Conservation (phyloP, 306 rosid genomes). For the Cucurbita argyrosperma region DNA sequence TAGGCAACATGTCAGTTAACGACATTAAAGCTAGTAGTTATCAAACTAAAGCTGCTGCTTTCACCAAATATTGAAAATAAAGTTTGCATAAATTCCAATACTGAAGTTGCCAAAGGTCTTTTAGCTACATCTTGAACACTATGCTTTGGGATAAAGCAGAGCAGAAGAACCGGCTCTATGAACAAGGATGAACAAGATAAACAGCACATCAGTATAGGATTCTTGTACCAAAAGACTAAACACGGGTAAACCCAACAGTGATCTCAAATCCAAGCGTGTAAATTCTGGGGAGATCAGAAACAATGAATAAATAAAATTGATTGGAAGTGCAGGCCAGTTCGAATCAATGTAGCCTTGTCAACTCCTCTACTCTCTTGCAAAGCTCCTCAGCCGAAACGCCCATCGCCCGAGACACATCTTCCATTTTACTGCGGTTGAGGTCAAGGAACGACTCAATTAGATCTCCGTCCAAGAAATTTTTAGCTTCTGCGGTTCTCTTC, state of each 20-base stretch:
- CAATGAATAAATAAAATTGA: background rate
- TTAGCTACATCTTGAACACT: background rate
- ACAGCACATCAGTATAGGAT: background rate
- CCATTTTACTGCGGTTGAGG: conserved; percentile 76
- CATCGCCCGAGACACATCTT: conserved; percentile 63
- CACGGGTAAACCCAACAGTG: background rate
- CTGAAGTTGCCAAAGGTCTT: background rate
- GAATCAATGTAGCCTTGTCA: conserved; percentile 79
- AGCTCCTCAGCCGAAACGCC: conserved; percentile 82
- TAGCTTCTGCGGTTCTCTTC: conserved; percentile 74
- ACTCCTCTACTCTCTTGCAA: conserved; percentile 86
- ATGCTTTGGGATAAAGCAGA: background rate
- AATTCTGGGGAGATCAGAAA: background rate
- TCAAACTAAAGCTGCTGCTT: background rate
- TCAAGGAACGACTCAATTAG: conserved; percentile 93
- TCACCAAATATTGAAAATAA: background rate
- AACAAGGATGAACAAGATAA: background rate
- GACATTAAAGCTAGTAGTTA: background rate
- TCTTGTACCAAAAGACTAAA: background rate
- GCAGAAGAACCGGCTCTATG: background rate
- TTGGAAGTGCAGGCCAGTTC: background rate
- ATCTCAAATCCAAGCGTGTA: background rate
- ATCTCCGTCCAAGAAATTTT: conserved; percentile 85
- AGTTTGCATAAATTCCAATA: background rate
- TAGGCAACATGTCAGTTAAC: too few relatives aligned